A percentile compares a stretch with the other conserved stretches of the same genome.
Evolutionary conservation across 345 rosid genomes (phyloP).

Genomic region (Fremontodendron californicum): DNA sequence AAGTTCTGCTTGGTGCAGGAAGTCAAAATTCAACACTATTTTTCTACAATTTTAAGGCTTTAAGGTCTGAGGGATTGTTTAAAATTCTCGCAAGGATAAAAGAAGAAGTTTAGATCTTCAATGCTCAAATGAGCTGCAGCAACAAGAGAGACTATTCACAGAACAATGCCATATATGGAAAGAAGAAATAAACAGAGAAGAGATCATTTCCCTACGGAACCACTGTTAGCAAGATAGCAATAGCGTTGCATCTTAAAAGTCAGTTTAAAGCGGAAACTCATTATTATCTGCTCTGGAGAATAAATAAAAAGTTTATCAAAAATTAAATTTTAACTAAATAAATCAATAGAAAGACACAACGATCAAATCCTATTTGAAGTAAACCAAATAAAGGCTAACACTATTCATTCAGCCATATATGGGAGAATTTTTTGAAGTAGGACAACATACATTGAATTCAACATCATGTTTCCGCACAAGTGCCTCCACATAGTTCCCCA

Average conservation of each 20-base stretch:
- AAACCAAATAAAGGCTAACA: neutral
- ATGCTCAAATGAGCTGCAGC: neutral
- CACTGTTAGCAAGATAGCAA: neutral
- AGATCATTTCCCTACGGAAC: neutral
- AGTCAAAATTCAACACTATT: neutral
- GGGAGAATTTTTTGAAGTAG: neutral
- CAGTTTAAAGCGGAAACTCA: neutral
- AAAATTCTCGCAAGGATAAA: neutral
- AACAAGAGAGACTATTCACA: neutral
- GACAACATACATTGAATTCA: constrained; percentile 68
- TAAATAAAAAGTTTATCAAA: neutral
- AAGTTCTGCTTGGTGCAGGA: neutral
- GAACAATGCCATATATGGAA: neutral
- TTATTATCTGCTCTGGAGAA: neutral
- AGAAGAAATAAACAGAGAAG: neutral
- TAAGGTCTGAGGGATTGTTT: neutral
- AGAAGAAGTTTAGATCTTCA: neutral
- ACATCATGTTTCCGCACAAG: constrained; percentile 86
- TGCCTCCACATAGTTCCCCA: constrained; percentile 95
- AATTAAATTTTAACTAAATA: neutral
- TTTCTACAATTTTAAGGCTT: neutral
- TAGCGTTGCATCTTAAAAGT: neutral
- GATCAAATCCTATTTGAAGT: neutral
- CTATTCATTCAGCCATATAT: neutral
- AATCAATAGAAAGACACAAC: neutral